Evolutionary conservation across 305 asterid genomes (phyloP).

Genomic region (Fraxinus velutina): DNA sequence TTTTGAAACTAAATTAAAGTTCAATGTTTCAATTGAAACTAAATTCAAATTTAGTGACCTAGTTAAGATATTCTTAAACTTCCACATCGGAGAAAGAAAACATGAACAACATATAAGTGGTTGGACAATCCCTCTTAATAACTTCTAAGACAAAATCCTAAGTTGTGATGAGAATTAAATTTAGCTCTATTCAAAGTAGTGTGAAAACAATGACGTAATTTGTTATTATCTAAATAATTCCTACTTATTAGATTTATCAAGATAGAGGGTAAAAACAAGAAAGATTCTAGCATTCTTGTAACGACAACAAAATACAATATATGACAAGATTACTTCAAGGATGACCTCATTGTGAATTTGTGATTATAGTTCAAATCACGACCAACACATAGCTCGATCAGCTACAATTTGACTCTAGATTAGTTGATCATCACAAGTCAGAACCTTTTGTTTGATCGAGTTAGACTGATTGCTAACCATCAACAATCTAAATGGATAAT

Average conservation of each 20-base stretch:
- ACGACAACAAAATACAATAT: not conserved
- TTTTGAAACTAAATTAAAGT: not conserved
- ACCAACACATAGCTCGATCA: not conserved
- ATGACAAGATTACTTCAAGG: not conserved
- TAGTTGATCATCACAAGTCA: not conserved
- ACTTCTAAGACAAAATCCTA: not conserved
- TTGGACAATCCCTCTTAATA: not conserved
- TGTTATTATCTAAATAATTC: not conserved
- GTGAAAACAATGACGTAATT: not conserved
- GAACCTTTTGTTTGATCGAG: not conserved
- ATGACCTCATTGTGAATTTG: not conserved
- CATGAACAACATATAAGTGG: not conserved
- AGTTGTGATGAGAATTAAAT: not conserved
- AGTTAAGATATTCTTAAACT: not conserved
- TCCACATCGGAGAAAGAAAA: not conserved
- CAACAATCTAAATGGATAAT: not conserved
- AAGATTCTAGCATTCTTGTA: not conserved
- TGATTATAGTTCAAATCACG: not conserved
- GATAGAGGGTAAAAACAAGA: not conserved
- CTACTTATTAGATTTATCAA: not conserved
- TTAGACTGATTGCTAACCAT: not conserved
- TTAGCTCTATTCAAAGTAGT: not conserved
- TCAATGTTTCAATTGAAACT: not conserved
- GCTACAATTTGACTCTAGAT: not conserved
- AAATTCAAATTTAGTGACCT: not conserved